Evolutionary conservation across 176 grass and related monocot species (phyloP).

Genomic region (Zoysia japonica): DNA sequence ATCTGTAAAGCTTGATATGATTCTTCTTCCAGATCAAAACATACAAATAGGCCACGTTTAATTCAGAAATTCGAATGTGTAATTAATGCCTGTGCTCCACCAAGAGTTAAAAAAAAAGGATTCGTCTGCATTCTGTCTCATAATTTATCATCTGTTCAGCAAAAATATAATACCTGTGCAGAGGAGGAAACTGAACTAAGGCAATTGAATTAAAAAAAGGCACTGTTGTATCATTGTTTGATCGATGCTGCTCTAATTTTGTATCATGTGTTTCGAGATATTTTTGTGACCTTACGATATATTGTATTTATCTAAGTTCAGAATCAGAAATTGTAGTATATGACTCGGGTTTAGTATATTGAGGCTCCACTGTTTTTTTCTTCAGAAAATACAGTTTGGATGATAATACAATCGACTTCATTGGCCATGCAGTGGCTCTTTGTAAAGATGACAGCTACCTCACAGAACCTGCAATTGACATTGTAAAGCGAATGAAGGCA

Average conservation of each 20-base stretch:
- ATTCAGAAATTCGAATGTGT: neutral
- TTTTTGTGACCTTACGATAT: neutral
- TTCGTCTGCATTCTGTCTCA: neutral
- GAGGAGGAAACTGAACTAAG: neutral
- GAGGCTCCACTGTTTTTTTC: neutral
- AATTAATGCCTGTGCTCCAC: neutral
- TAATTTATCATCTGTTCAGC: neutral
- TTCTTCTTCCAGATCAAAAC: neutral
- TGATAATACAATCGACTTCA: slow-evolving; percentile 94
- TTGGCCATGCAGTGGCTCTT: slow-evolving; percentile 91
- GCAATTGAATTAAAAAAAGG: neutral
- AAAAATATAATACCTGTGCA: neutral
- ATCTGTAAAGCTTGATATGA: neutral
- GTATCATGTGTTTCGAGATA: neutral
- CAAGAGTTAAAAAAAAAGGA: neutral
- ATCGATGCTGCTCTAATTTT: neutral
- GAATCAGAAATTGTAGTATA: neutral
- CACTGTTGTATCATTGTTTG: neutral
- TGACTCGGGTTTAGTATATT: slow-evolving; percentile 3
- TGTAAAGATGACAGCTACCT: slow-evolving; percentile 83
- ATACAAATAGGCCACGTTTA: neutral
- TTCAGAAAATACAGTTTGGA: slow-evolving; percentile 90
- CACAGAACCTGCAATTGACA: slow-evolving; percentile 79
- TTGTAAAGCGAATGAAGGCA: slow-evolving; percentile 90
- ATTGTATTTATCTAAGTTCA: neutral